A percentile compares a stretch with the other conserved stretches of the same genome.
Evolutionary conservation across 768 basidiomycete species (phyloP).

Genomic region (Tulasnella sp.): DNA sequence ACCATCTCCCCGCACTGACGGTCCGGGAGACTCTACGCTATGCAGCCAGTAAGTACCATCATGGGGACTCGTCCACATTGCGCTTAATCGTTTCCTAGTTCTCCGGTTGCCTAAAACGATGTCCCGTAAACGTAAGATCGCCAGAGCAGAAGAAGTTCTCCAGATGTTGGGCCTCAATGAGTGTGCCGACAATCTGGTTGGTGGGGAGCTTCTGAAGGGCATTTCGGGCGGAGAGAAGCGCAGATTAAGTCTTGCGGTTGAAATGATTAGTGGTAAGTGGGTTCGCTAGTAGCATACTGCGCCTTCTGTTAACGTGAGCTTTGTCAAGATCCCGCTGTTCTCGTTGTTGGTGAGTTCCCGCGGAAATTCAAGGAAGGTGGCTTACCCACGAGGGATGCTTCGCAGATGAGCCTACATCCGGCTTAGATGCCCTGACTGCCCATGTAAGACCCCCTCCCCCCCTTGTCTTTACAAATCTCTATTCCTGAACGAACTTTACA

Average conservation of each 20-base stretch:
- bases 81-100: conserved; percentile 2
- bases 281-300: not conserved
- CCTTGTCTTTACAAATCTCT: not conserved
- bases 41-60: conserved; percentile 26
- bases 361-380: not conserved
- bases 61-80: not conserved
- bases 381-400: not conserved
- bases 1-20: conserved; percentile 30
- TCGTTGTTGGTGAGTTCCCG: conserved; percentile 24
- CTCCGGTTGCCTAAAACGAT: conserved; percentile 29
- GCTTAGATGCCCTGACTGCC: conserved; percentile 36
- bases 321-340: conserved; percentile 30
- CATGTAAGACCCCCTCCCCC: conserved; percentile 6
- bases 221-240: conserved; percentile 41
- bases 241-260: conserved; percentile 34
- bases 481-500: conserved; percentile 11
- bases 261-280: conserved; percentile 23
- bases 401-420: conserved; percentile 25
- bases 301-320: not conserved
- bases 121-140: conserved; percentile 27
- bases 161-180: conserved; percentile 35
- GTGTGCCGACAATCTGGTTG: conserved; percentile 36
- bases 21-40: conserved; percentile 30
- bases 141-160: conserved; percentile 36
- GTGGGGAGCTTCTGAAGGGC: conserved; percentile 33